phyloP scores from a whole-genome alignment of 1,139 yeast species.

The Torulaspora globosa region DNA sequence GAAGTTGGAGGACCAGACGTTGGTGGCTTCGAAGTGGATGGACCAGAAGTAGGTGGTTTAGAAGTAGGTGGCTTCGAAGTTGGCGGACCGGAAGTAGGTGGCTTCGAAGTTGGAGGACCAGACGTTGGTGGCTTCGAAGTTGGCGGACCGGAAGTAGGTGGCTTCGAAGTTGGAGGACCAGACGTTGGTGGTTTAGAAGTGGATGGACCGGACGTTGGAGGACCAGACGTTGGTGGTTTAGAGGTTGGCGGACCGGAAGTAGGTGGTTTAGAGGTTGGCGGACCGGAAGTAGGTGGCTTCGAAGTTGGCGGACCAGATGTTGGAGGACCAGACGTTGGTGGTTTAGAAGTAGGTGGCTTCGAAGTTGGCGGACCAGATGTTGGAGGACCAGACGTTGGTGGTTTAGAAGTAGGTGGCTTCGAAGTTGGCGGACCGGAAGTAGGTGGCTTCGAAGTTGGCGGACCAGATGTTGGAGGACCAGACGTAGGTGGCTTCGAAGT shows the following conservation, averaged over 20 bases:
- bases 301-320: constrained; percentile 1
- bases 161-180: background rate
- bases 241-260: background rate
- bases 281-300: too few relatives aligned
- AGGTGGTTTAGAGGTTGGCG: background rate
- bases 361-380: background rate
- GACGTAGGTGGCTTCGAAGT: background rate
- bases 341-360: background rate
- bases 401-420: too few relatives aligned
- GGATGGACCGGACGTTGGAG: too few relatives aligned
- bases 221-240: too few relatives aligned
- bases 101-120: constrained; percentile 1
- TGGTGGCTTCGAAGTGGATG: constrained; percentile 1
- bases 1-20: constrained; percentile 1
- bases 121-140: background rate
- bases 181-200: background rate
- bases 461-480: too few relatives aligned
- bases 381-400: too few relatives aligned
- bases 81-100: constrained; percentile 1
- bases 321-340: background rate
- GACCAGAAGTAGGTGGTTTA: background rate
- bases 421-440: background rate
- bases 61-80: constrained; percentile 1
- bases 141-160: constrained; percentile 1
- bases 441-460: background rate